A percentile compares a stretch with the other conserved stretches of the same genome.
phyloP scores from a whole-genome alignment of 1,284 basidiomycete genomes.

The Polyporus tsugae region DNA sequence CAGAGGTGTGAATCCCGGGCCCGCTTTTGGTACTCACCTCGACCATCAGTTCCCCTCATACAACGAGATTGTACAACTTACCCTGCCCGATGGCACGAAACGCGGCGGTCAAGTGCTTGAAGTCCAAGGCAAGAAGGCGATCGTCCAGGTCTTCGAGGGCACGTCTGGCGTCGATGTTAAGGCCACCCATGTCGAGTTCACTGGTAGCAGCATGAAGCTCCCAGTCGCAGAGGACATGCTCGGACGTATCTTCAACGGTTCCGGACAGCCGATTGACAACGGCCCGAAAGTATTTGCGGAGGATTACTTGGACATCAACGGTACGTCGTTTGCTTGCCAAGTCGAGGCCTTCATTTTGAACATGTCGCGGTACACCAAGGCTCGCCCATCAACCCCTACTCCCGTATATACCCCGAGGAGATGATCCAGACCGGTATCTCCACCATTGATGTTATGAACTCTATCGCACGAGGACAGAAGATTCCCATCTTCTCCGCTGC shows the following conservation, averaged over 20 bases:
- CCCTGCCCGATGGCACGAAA: constrained; percentile 94
- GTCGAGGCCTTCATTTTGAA: constrained; percentile 15
- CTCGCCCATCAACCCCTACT: constrained; percentile 99
- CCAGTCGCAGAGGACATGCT: constrained; percentile 99
- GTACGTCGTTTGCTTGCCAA: constrained; percentile 52
- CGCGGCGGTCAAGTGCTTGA: constrained; percentile 98
- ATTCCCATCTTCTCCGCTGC: constrained; percentile 99
- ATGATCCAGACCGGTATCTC: constrained; percentile 99
- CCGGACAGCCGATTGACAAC: constrained; percentile 97
- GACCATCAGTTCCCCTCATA: constrained; percentile 91
- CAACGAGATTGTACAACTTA: constrained; percentile 98
- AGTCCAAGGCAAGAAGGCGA: constrained; percentile 98
- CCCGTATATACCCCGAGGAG: constrained; percentile 99
- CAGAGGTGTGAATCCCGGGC: background rate
- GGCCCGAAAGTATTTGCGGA: constrained; percentile 99
- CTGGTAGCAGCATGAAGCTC: constrained; percentile 98
- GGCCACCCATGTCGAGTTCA: constrained; percentile 97
- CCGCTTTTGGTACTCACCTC: constrained; percentile 14
- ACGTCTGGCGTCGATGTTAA: constrained; percentile 98
- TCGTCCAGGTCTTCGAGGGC: constrained; percentile 99
- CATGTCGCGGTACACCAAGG: constrained; percentile 57
- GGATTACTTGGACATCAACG: constrained; percentile 99
- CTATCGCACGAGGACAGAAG: constrained; percentile 99
- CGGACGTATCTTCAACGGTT: constrained; percentile 99
- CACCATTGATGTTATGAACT: constrained; percentile 99